Evolutionary conservation across 208 protist species (phyloP), one percentile per base, ranked within the genome.

Genomic region (Trypanosoma scelopori): DNA sequence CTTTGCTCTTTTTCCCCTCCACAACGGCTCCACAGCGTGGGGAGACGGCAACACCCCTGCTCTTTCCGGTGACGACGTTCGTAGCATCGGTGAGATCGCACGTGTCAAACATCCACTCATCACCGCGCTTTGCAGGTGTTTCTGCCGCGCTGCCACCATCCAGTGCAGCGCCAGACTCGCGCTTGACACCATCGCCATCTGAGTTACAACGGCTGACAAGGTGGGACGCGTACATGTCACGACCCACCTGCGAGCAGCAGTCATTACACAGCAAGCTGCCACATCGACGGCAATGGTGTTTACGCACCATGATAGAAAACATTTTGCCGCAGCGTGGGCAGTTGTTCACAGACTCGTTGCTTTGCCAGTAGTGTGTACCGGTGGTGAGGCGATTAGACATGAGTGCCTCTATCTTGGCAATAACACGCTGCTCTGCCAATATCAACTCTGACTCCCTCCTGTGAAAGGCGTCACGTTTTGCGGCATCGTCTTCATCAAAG

Each of bases 201-300:
- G 16, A 45, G 3, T 23, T 30, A 28, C 25, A 5, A 18, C n/a
- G 4, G 9, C 30, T 20, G 30, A 6, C 16, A 27, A 1, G 30
- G 3, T 16, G 20, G 1, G 4, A 35, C 22, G 55, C 27, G 72
- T 91, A 71, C 78, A 81, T 62, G 73, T 81, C 65, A 80, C 84
- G 80, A 18, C 84, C 80, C 11, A 71, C 66, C 27, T 71, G 66
- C 23, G 66, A 78, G 41, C 81, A 81, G 71, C 85, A 91, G 43
- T 79, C 67, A 35, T 76, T 81, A 63, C 85, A 91, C 52, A 82
- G 72, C 46, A 87, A 41, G n/a, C 49, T 62, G 5, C 85, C 85
- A 67, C 85, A 91, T 51, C 85, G 85, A n/a, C 85, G 74, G 59
- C 85, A 91, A 75, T 91, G 81, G 47, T 91, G 85, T 18, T 75